Conservation (phyloP, 805 yeast genomes). For the Helenozyma baotianmanensis region DNA sequence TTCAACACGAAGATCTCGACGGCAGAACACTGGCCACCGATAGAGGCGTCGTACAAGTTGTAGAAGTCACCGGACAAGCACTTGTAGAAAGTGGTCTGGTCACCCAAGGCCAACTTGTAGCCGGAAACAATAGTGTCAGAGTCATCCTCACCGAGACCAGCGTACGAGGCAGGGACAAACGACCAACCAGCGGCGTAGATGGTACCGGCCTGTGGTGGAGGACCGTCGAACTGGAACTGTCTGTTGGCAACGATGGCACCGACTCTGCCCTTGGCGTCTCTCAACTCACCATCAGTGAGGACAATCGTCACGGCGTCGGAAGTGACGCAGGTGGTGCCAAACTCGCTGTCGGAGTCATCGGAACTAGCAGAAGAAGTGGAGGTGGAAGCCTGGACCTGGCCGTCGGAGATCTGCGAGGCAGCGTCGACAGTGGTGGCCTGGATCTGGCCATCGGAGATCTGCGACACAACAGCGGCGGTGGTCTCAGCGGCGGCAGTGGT, state of each 20-base stretch:
- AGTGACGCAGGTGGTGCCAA: slow-evolving; percentile 20
- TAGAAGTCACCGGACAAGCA: slow-evolving; percentile 74
- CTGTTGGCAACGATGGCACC: slow-evolving; percentile 79
- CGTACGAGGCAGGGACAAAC: slow-evolving; percentile 25
- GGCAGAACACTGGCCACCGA: slow-evolving; percentile 53
- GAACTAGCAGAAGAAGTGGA: slow-evolving; percentile 26
- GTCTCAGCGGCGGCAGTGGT: slow-evolving; percentile 11
- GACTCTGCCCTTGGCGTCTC: slow-evolving; percentile 59
- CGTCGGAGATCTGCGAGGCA: slow-evolving; percentile 23
- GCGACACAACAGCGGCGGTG: slow-evolving; percentile 14
- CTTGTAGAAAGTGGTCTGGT: slow-evolving; percentile 59
- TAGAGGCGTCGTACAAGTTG: slow-evolving; percentile 66
- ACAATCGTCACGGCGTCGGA: slow-evolving; percentile 47
- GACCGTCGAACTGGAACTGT: slow-evolving; percentile 78
- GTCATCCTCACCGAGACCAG: slow-evolving; percentile 22
- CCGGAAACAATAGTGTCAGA: slow-evolving; percentile 20
- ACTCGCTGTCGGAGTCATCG: slow-evolving; percentile 3
- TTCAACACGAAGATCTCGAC: too few species aligned
- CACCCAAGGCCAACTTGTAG: slow-evolving; percentile 59
- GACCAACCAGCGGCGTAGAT: slow-evolving; percentile 35
- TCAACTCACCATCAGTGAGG: slow-evolving; percentile 47
- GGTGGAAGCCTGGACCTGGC: slow-evolving; percentile 26
- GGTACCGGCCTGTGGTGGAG: slow-evolving; percentile 64
- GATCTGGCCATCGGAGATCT: slow-evolving; percentile 11
- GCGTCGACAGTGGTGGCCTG: slow-evolving; percentile 20